Evolutionary conservation across 2,329 filamentous ascomycete species (phyloP).

Genomic region (Chaetothyriales sp.): DNA sequence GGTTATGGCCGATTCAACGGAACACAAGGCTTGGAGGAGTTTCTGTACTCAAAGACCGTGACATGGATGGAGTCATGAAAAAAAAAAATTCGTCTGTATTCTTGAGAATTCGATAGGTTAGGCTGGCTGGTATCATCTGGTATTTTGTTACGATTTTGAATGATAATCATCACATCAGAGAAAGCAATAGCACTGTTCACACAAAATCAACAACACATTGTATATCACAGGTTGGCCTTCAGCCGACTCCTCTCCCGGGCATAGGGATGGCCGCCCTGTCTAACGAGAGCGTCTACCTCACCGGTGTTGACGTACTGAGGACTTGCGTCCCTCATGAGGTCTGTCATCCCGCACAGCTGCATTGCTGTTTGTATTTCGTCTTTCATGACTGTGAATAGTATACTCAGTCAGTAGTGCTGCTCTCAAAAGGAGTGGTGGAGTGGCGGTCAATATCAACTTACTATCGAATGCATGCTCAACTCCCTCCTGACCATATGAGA

Average conservation of each 20-base stretch:
- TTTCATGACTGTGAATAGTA: constrained; percentile 21
- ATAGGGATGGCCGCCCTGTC: background rate
- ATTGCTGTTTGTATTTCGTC: constrained; percentile 35
- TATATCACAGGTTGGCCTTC: constrained; percentile 28
- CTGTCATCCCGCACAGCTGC: constrained; percentile 33
- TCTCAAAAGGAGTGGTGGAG: too few relatives aligned
- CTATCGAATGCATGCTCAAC: constrained; percentile 39
- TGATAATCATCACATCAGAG: too few relatives aligned
- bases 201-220: too few relatives aligned
- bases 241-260: constrained; percentile 20
- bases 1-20: constrained; percentile 49
- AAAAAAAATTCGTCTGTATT: too few relatives aligned
- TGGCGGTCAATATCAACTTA: too few relatives aligned
- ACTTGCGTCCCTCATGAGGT: constrained; percentile 26
- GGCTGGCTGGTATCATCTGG: too few relatives aligned
- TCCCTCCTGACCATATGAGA: constrained; percentile 39
- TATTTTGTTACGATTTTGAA: too few relatives aligned
- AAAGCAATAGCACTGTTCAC: too few relatives aligned
- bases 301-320: constrained; percentile 31
- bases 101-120: too few relatives aligned
- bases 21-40: constrained; percentile 40
- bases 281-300: constrained; percentile 36
- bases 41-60: constrained; percentile 47
- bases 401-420: background rate
- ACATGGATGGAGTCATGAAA: constrained; percentile 33